Conservation (phyloP, 2,329 filamentous ascomycete genomes). For the Fusarium kyushuense region DNA sequence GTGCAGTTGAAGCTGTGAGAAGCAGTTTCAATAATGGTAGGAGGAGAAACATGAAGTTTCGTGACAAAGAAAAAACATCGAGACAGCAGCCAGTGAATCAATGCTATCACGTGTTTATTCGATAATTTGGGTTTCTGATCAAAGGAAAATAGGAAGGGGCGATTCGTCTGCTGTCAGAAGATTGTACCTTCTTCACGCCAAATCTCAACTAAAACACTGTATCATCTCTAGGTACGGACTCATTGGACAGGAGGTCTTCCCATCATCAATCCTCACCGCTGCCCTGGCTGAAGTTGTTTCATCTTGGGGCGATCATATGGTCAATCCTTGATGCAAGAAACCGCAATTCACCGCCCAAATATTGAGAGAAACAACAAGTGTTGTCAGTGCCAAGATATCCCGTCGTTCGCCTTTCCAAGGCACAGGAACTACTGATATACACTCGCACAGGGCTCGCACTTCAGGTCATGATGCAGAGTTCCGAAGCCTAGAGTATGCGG, state of each 20-base stretch:
- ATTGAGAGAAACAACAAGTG: not conserved
- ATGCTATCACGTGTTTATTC: too few relatives aligned
- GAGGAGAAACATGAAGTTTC: too few relatives aligned
- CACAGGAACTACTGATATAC: not conserved
- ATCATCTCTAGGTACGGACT: not conserved
- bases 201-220: too few relatives aligned
- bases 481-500: slow-evolving; percentile 9
- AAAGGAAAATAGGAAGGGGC: too few relatives aligned
- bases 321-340: slow-evolving; percentile 24
- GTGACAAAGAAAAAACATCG: too few relatives aligned
- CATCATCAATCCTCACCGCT: not conserved
- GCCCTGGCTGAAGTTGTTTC: not conserved
- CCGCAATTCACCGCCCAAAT: slow-evolving; percentile 17
- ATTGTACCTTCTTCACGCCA: too few relatives aligned
- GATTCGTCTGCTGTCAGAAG: too few relatives aligned
- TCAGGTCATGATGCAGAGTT: slow-evolving; percentile 26
- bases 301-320: slow-evolving; percentile 3
- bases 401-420: not conserved
- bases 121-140: too few relatives aligned
- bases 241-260: not conserved
- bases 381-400: slow-evolving; percentile 19
- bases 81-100: too few relatives aligned
- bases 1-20: too few relatives aligned
- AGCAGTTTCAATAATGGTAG: too few relatives aligned
- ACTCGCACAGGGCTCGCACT: slow-evolving; percentile 13